Percentiles rank a stretch among this genome's conserved stretches.
Conservation (phyloP, 2,329 filamentous ascomycete genomes). For the Diaporthe sp. region DNA sequence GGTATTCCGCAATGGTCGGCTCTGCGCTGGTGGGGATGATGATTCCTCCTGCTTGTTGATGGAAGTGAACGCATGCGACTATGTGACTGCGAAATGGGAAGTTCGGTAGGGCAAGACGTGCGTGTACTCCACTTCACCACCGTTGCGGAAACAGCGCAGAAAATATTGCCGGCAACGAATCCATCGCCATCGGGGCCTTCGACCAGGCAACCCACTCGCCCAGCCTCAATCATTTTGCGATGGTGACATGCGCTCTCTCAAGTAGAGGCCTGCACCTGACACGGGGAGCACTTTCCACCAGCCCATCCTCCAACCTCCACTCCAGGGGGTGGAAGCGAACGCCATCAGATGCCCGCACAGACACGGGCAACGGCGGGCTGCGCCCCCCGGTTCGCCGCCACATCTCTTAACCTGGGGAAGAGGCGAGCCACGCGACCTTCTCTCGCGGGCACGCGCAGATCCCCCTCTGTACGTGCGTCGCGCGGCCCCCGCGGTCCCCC, state of each 20-base stretch:
- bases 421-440: background rate
- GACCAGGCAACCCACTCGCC: background rate
- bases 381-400: conserved; percentile 20
- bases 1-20: background rate
- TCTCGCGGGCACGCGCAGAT: background rate
- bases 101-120: background rate
- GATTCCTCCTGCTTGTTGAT: background rate
- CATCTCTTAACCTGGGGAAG: background rate
- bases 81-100: background rate
- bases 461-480: background rate
- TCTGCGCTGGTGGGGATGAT: background rate
- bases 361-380: conserved; percentile 13
- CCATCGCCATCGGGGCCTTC: background rate
- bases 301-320: background rate
- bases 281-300: background rate
- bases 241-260: background rate
- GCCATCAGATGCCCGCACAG: background rate
- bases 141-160: background rate
- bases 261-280: background rate
- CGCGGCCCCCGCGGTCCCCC: background rate
- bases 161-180: background rate
- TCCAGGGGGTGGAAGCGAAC: background rate
- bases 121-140: too few relatives aligned
- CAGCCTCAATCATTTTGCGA: background rate
- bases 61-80: background rate